These are phyloP conservation scores for Hypoxylon sp. DNA, from an alignment of 2,329 filamentous ascomycete species.

Conservation along the genomic window DNA sequence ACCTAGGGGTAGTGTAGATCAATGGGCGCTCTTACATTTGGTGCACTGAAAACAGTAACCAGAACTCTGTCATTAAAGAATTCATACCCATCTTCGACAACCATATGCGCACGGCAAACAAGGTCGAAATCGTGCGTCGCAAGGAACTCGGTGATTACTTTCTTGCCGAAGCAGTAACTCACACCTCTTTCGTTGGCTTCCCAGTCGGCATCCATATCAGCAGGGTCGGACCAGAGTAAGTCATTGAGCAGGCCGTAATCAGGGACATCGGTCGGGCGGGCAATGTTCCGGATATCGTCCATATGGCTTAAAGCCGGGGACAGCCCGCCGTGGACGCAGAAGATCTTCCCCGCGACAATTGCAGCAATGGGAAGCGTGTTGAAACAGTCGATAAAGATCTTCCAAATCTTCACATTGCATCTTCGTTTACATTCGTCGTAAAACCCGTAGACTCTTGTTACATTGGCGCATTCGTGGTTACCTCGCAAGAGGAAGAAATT, in stretches of 20 bases:
- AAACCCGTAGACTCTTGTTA: slow-evolving; percentile 95
- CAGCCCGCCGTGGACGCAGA: slow-evolving; percentile 94
- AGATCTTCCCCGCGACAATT: slow-evolving; percentile 98
- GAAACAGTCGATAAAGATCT: slow-evolving; percentile 96
- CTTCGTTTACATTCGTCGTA: slow-evolving; percentile 98
- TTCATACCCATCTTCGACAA: slow-evolving; percentile 98
- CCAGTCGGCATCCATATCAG: slow-evolving; percentile 98
- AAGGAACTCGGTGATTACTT: slow-evolving; percentile 96
- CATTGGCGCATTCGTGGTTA: slow-evolving; percentile 97
- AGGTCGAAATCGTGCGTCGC: slow-evolving; percentile 96
- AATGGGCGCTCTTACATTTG: slow-evolving; percentile 78
- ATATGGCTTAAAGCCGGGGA: slow-evolving; percentile 94
- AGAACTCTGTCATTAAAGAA: slow-evolving; percentile 96
- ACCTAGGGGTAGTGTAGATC: neutral
- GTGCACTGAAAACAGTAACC: slow-evolving; percentile 97
- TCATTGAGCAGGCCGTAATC: slow-evolving; percentile 97
- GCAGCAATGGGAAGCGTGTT: slow-evolving; percentile 94
- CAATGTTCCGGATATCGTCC: slow-evolving; percentile 98
- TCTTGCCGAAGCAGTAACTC: slow-evolving; percentile 98
- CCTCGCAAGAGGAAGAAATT: slow-evolving; percentile 96
- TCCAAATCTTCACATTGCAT: slow-evolving; percentile 98
- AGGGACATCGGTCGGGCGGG: slow-evolving; percentile 93
- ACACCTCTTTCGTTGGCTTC: slow-evolving; percentile 97
- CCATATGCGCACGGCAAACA: slow-evolving; percentile 98
- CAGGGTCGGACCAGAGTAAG: slow-evolving; percentile 95